A percentile compares a stretch with the other conserved stretches of the same genome.
Evolutionary conservation across 805 yeast genomes (phyloP).

Genomic region (Ogataea corticis): DNA sequence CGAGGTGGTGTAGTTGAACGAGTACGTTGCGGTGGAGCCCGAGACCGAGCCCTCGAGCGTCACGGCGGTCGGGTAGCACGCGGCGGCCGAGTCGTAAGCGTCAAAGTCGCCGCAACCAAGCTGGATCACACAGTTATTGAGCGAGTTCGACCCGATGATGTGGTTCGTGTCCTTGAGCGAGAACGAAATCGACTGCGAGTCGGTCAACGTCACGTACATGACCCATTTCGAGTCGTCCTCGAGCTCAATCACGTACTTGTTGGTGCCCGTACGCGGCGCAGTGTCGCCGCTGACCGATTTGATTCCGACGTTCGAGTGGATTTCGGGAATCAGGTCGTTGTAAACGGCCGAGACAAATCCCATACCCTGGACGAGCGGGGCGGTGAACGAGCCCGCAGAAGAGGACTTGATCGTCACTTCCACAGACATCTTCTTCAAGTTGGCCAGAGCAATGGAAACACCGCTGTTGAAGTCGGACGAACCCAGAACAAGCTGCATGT

Average conservation of each 20-base stretch:
- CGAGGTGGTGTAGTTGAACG: constrained; percentile 41
- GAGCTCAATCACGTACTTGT: constrained; percentile 55
- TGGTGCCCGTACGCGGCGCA: constrained; percentile 43
- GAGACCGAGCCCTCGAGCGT: constrained; percentile 42
- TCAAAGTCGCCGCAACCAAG: constrained; percentile 50
- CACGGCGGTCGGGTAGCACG: constrained; percentile 55
- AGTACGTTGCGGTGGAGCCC: constrained; percentile 40
- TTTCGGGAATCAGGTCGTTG: constrained; percentile 50
- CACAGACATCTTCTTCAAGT: constrained; percentile 22
- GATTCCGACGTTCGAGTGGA: constrained; percentile 61
- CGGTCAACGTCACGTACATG: constrained; percentile 55
- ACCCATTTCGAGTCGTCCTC: constrained; percentile 61
- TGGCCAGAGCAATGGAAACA: constrained; percentile 17
- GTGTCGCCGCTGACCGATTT: constrained; percentile 45
- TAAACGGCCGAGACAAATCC: constrained; percentile 74
- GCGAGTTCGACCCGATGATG: constrained; percentile 44
- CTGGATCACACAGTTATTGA: constrained; percentile 58
- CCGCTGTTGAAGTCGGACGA: constrained; percentile 40
- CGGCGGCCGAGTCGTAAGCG: constrained; percentile 62
- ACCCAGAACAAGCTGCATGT: constrained; percentile 54
- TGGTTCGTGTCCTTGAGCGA: constrained; percentile 28
- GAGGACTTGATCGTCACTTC: constrained; percentile 20
- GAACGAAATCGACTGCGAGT: constrained; percentile 35
- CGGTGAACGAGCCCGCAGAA: constrained; percentile 41
- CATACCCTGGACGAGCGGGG: constrained; percentile 79